Base-by-base conservation (phyloP, 257 asterid genomes). In the Capsicum pubescens region DNA sequence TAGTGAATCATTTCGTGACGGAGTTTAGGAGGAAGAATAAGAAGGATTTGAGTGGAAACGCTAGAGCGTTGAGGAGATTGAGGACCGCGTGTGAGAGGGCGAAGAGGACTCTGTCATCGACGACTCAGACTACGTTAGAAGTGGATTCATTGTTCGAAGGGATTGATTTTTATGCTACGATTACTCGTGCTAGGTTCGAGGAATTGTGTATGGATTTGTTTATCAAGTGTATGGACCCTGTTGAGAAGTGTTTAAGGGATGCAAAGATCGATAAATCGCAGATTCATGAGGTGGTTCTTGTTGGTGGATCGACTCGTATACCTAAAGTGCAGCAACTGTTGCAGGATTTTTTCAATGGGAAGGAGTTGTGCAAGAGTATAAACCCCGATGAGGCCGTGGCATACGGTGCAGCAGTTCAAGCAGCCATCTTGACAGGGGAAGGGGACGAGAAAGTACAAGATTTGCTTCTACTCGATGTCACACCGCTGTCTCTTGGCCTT, bases 341-440 rank as follows among this genome's bases (percentile, higher is more conserved):
- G 84, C 93, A 88, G 3, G 93, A 91, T 3, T 86, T 89, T 42
- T 90, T 91, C 83, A 91, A 91, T 52, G 94, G 93, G n/a, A 89
- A 90, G 59, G 92, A 91, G 81, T 86, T 89, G 5, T 91, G 91
- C 81, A 91, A 88, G 87, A 91, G 92, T 8, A 89, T 89, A 16
- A 88, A 91, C 21, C 91, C 91, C 0, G 92, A 89, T 0, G 93
- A 91, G 83, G 93, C 93, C 0, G 92, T 91, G n/a, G 93, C 93
- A 0, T 91, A 91, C 42, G 93, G 93, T 0, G 91, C 92, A 0
- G 92, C 92, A 0, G 91, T 91, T 3, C 93, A 91, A 77, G 92
- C 92, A 5, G 93, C 92, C 4, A 91, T 91, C 19, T 83, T 91
- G 76, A 89, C 92, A 0, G 91, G 91, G 2, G 92, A 90, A 85